Percentiles rank a stretch among this genome's conserved stretches.
Conservation (phyloP, 768 basidiomycete species). For the Lactifluus echinatus region DNA sequence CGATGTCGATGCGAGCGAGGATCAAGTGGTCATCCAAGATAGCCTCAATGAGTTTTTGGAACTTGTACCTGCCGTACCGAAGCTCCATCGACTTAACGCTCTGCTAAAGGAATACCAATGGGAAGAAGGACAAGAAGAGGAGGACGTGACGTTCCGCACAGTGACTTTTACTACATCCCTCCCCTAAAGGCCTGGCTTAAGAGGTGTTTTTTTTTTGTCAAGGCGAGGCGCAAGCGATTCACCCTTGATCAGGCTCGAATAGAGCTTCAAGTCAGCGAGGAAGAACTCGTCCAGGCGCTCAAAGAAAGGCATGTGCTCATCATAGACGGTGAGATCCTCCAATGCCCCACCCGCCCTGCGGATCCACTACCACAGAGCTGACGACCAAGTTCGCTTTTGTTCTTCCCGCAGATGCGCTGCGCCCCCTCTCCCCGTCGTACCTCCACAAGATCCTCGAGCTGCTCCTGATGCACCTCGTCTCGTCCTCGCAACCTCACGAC, state of each 20-base stretch:
- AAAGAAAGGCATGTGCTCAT: conserved; percentile 62
- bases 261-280: conserved; percentile 76
- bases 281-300: conserved; percentile 58
- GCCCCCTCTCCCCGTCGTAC: conserved; percentile 60
- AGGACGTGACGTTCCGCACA: conserved; percentile 29
- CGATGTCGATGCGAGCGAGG: conserved; percentile 26
- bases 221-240: conserved; percentile 32
- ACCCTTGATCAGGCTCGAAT: conserved; percentile 54
- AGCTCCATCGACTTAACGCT: conserved; percentile 52
- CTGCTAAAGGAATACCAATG: conserved; percentile 62
- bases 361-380: background rate
- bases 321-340: conserved; percentile 45
- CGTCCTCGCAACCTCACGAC: conserved; percentile 44
- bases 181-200: background rate
- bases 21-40: conserved; percentile 63
- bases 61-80: conserved; percentile 67
- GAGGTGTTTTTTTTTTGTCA: background rate
- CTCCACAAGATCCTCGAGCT: conserved; percentile 66
- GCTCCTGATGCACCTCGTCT: conserved; percentile 66
- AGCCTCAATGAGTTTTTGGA: conserved; percentile 82
- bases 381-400: background rate
- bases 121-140: conserved; percentile 53
- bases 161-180: conserved; percentile 11
- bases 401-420: conserved; percentile 46
- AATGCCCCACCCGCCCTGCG: background rate